Base-by-base conservation (phyloP, 2,329 filamentous ascomycete species). In the Diaporthe ilicicola region DNA sequence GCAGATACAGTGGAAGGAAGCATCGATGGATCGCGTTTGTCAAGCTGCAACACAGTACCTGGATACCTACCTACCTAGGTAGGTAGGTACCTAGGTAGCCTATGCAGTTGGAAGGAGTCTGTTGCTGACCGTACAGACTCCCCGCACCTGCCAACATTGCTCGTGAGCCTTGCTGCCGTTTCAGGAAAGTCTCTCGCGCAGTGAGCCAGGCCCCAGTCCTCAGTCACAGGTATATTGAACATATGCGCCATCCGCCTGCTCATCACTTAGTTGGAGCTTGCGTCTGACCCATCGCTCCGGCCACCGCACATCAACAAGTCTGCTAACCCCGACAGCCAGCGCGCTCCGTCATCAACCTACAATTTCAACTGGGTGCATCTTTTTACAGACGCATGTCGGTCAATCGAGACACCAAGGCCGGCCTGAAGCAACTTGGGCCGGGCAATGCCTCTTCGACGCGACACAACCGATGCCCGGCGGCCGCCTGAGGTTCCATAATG, bases 321-420 rank as follows among this genome's bases (percentile, higher is more conserved):
- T 39, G 59, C 29, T 24, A 8, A 13, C 29, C 27, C 24, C 59
- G 29, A 48, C n/a, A 32, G 59, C 27, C 29, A 50, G n/a, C 24
- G 59, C 59, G 19, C 29, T 24, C 29, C 42, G 34, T 13, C 44
- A 24, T 62, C 42, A 42, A 48, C n/a, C 12, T 4, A 34, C 32
- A 34, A 34, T 64, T 50, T 64, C 59, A 64, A 50, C 22, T 64
- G 44, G 29, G 24, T 64, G 59, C 59, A 37, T 50, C 59, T 8
- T 48, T 48, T 27, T 67, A 54, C 65, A 56, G 53, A 67, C 44
- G 44, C 59, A 67, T 46, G 50, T 22, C 62, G 54, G 51, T 55
- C 51, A 27, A 46, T 46, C 64, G 42, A 64, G 29, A 24, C 50
- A 64, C 29, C 50, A 50, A 55, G 55, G 50, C 37, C 42, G 13